Conservation (phyloP, 2,329 filamentous ascomycete species). For the Chaetomium olivaceum region DNA sequence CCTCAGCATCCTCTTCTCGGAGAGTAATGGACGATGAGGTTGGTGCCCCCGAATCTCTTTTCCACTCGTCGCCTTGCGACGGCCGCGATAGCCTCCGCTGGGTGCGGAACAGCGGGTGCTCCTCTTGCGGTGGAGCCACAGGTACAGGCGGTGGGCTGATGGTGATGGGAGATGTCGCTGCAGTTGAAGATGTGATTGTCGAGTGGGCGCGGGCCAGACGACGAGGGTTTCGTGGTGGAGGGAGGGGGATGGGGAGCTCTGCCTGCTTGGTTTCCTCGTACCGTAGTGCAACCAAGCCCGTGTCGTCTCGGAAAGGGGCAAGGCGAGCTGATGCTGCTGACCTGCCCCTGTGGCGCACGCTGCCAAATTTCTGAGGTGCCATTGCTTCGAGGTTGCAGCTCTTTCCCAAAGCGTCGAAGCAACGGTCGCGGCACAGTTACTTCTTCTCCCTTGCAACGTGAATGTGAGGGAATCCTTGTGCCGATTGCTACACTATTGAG, state of each 20-base stretch:
- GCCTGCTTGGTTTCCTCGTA: slow-evolving; percentile 63
- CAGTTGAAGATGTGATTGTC: slow-evolving; percentile 30
- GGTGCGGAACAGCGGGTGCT: slow-evolving; percentile 55
- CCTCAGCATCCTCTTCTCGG: slow-evolving; percentile 40
- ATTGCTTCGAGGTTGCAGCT: slow-evolving; percentile 34
- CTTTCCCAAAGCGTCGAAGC: background rate
- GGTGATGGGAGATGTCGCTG: slow-evolving; percentile 29
- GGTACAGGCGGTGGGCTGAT: slow-evolving; percentile 41
- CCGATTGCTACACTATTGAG: background rate
- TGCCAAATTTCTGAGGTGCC: slow-evolving; percentile 46
- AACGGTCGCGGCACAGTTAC: slow-evolving; percentile 18
- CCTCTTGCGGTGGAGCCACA: slow-evolving; percentile 47
- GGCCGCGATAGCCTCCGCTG: slow-evolving; percentile 36
- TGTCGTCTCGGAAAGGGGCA: slow-evolving; percentile 50
- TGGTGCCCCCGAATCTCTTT: slow-evolving; percentile 57
- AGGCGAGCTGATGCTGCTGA: slow-evolving; percentile 40
- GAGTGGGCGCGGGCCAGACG: slow-evolving; percentile 36
- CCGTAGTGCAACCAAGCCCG: slow-evolving; percentile 54
- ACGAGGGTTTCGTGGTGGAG: slow-evolving; percentile 46
- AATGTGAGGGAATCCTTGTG: background rate
- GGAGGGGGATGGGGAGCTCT: slow-evolving; percentile 57
- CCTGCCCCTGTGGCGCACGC: slow-evolving; percentile 46
- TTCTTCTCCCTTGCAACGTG: background rate
- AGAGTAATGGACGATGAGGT: slow-evolving; percentile 46
- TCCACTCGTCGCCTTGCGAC: slow-evolving; percentile 43